phyloP scores from a whole-genome alignment of 306 rosid species.

The Fagus crenata region DNA sequence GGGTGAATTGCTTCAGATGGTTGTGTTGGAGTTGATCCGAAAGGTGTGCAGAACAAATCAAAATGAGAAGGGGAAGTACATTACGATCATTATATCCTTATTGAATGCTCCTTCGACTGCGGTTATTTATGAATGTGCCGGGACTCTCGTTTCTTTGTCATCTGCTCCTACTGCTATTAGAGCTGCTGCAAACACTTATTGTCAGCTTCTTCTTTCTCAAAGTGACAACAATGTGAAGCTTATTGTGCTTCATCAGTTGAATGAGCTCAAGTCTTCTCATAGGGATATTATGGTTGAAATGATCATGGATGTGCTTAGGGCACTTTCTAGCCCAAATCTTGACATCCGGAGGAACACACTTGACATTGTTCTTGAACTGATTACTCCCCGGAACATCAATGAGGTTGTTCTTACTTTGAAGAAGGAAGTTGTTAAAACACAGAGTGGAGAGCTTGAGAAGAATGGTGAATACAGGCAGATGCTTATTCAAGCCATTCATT shows the following conservation, averaged over 20 bases:
- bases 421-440: constrained; percentile 94
- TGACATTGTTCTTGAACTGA: constrained; percentile 85
- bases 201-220: constrained; percentile 80
- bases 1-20: constrained; percentile 92
- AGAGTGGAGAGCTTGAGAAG: constrained; percentile 95
- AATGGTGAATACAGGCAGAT: constrained; percentile 94
- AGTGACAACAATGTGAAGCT: constrained; percentile 96
- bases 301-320: constrained; percentile 98
- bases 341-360: constrained; percentile 90
- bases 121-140: constrained; percentile 83
- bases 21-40: constrained; percentile 76
- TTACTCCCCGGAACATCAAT: constrained; percentile 73
- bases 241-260: constrained; percentile 82
- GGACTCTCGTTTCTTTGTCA: constrained; percentile 85
- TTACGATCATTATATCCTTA: constrained; percentile 74
- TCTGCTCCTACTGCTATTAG: constrained; percentile 93
- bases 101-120: constrained; percentile 76
- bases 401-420: constrained; percentile 93
- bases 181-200: constrained; percentile 82
- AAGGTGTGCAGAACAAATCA: constrained; percentile 85
- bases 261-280: constrained; percentile 68
- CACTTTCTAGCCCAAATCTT: constrained; percentile 72
- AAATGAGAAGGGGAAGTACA: constrained; percentile 81
- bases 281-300: constrained; percentile 91
- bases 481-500: constrained; percentile 92